Conservation (phyloP, 495 filamentous ascomycete species). For the Penicillium verhagenii region DNA sequence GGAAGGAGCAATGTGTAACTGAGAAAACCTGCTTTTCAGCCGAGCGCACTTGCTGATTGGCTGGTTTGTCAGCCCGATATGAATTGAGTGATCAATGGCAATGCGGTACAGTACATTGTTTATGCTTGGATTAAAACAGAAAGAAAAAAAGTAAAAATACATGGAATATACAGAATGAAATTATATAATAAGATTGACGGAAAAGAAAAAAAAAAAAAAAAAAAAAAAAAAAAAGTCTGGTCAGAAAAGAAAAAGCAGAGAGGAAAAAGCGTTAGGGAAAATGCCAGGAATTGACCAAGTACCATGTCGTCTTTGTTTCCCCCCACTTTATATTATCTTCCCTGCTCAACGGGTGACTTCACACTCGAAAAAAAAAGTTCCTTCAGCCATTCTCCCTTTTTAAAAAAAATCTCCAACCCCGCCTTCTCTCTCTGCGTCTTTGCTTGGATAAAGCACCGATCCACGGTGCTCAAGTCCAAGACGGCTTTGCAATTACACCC, state of each 20-base stretch:
- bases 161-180: not conserved
- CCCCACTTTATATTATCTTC: slow-evolving; percentile 11
- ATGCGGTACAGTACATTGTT: not conserved
- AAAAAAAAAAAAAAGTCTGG: not conserved
- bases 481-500: slow-evolving; percentile 26
- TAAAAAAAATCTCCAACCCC: not conserved
- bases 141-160: not conserved
- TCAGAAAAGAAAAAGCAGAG: not conserved
- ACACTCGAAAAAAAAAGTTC: not conserved
- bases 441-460: slow-evolving; percentile 10
- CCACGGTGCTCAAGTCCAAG: slow-evolving; percentile 14
- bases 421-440: slow-evolving; percentile 6
- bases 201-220: not conserved
- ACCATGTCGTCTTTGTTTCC: slow-evolving; percentile 1
- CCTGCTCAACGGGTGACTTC: slow-evolving; percentile 10
- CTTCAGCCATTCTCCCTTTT: slow-evolving; percentile 1
- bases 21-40: slow-evolving; percentile 30
- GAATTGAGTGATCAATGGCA: not conserved
- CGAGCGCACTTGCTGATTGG: slow-evolving; percentile 17
- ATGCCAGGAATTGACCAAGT: not conserved
- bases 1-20: slow-evolving; percentile 1
- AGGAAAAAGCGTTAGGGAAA: not conserved
- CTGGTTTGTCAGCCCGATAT: slow-evolving; percentile 24
- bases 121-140: not conserved
- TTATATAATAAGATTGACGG: not conserved